Conservation (phyloP, 1,284 basidiomycete species). For the Crucibulum parvulum region DNA sequence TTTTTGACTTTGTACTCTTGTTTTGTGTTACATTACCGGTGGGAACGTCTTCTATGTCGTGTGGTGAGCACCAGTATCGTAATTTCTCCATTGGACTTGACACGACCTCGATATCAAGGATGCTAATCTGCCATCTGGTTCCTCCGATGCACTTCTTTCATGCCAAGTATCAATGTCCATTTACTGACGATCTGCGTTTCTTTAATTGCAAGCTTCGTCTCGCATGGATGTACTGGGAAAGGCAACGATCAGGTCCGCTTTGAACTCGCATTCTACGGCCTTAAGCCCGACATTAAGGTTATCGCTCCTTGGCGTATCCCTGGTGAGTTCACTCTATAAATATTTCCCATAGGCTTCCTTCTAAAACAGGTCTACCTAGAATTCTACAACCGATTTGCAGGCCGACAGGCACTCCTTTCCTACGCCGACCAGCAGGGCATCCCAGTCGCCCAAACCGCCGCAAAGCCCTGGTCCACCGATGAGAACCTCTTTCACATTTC, state of each 20-base stretch:
- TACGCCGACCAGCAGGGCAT: conserved; percentile 92
- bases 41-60: too few species aligned
- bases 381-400: conserved; percentile 98
- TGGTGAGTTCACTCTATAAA: conserved; percentile 50
- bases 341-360: neutral
- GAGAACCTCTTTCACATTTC: conserved; percentile 99
- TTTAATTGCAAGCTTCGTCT: conserved; percentile 74
- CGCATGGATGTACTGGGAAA: conserved; percentile 99
- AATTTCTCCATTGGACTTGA: too few species aligned
- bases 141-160: neutral
- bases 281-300: conserved; percentile 99
- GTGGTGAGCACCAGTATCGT: too few species aligned
- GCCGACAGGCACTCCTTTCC: conserved; percentile 90
- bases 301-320: conserved; percentile 98
- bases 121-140: too few species aligned
- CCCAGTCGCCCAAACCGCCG: conserved; percentile 93
- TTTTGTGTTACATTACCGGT: too few species aligned
- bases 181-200: neutral
- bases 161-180: neutral
- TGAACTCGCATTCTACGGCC: conserved; percentile 98
- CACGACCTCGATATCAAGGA: too few species aligned
- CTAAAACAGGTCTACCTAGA: conserved; percentile 48
- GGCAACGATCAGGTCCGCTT: conserved; percentile 99
- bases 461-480: conserved; percentile 99
- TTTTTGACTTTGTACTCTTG: conserved; percentile 7